Evolutionary conservation across 352 stramenopile genomes (phyloP).

Genomic region (Aphanomyces euteiches): DNA sequence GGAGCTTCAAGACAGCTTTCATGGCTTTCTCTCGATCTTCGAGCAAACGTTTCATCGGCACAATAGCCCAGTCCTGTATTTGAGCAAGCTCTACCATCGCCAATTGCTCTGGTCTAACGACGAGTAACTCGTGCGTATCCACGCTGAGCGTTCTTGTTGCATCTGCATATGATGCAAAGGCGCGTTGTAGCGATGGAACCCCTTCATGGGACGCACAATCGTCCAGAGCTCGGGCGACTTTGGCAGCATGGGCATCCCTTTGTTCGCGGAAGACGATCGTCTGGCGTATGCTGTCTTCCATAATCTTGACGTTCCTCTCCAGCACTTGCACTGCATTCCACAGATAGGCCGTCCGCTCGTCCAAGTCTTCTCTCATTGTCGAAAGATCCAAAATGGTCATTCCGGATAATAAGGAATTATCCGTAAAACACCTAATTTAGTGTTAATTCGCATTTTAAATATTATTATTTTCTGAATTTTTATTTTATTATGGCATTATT

Average conservation of each 20-base stretch:
- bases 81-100: slow-evolving; percentile 66
- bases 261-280: slow-evolving; percentile 65
- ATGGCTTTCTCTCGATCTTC: slow-evolving; percentile 78
- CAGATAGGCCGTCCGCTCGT: slow-evolving; percentile 26
- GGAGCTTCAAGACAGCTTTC: slow-evolving; percentile 70
- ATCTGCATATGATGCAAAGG: slow-evolving; percentile 47
- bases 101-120: slow-evolving; percentile 60
- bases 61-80: slow-evolving; percentile 78
- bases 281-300: slow-evolving; percentile 69
- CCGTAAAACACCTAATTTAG: background rate
- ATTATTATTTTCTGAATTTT: background rate
- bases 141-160: slow-evolving; percentile 48
- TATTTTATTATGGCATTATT: slow-evolving; percentile 6
- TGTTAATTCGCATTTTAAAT: no score
- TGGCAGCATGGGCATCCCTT: slow-evolving; percentile 53
- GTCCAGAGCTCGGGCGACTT: slow-evolving; percentile 54
- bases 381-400: background rate
- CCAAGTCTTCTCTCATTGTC: slow-evolving; percentile 26
- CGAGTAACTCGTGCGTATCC: slow-evolving; percentile 74
- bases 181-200: slow-evolving; percentile 42
- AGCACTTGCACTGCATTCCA: slow-evolving; percentile 58
- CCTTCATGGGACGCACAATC: slow-evolving; percentile 67
- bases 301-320: slow-evolving; percentile 66
- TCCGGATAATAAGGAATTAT: background rate
- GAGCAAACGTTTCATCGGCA: slow-evolving; percentile 77